Percentiles rank a stretch among this genome's conserved stretches.
Evolutionary conservation across 495 filamentous ascomycete genomes (phyloP).

Genomic region (Penicillium malachiteum): DNA sequence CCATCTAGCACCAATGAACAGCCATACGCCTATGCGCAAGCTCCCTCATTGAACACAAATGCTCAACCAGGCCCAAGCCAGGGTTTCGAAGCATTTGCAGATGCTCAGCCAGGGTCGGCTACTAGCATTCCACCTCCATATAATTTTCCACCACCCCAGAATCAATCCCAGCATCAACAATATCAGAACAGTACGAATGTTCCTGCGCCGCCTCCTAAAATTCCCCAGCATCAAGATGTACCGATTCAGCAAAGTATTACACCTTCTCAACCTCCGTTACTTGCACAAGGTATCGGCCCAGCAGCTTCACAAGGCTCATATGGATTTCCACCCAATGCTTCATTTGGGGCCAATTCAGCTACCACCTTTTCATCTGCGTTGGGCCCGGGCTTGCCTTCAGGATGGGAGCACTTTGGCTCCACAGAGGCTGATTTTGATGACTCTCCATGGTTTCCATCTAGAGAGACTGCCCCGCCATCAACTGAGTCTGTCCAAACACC

Average conservation of each 20-base stretch:
- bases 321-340: constrained; percentile 11
- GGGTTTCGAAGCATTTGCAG: constrained; percentile 16
- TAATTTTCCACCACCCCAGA: constrained; percentile 1
- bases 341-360: constrained; percentile 14
- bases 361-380: constrained; percentile 42
- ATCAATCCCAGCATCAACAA: constrained; percentile 10
- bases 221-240: constrained; percentile 32
- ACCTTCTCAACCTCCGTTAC: constrained; percentile 16
- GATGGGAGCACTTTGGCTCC: constrained; percentile 58
- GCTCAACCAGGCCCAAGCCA: constrained; percentile 12
- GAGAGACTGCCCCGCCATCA: constrained; percentile 11
- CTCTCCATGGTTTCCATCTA: constrained; percentile 26
- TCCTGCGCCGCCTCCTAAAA: constrained; percentile 44
- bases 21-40: constrained; percentile 20
- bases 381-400: constrained; percentile 55
- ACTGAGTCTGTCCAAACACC: constrained; percentile 10
- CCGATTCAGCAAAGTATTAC: constrained; percentile 16
- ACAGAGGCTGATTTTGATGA: constrained; percentile 35
- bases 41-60: constrained; percentile 18
- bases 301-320: constrained; percentile 21
- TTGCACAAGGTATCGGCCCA: constrained; percentile 18
- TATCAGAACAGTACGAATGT: constrained; percentile 4
- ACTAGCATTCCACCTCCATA: constrained; percentile 25
- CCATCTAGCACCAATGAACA: constrained; percentile 36
- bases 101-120: constrained; percentile 21